These are phyloP conservation scores for sorghum (Sorghum bicolor) DNA, from an alignment of 176 grass and related monocot genomes.

Conservation along the genomic window DNA sequence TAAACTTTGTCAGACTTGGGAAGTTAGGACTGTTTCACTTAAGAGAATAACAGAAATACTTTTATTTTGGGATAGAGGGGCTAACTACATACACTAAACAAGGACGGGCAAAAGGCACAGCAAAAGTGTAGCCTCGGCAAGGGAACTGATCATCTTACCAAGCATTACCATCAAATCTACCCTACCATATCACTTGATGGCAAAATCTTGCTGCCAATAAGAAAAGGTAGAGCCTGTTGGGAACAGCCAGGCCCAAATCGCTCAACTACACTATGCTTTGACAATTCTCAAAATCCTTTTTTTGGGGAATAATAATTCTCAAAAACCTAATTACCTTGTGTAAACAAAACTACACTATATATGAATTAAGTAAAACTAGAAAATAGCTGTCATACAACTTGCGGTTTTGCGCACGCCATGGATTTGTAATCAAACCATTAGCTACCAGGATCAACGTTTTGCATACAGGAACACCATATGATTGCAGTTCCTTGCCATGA, in stretches of 20 bases:
- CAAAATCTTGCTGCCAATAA: background rate
- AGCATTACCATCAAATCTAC: background rate
- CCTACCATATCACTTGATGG: background rate
- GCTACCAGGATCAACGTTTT: background rate
- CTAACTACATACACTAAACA: background rate
- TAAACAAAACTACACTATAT: background rate
- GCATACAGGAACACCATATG: background rate
- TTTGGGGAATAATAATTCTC: no score
- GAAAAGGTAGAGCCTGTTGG: background rate
- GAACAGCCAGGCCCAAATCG: background rate
- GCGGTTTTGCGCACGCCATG: background rate
- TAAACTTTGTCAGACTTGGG: background rate
- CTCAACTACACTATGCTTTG: background rate
- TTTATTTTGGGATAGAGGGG: background rate
- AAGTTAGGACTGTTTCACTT: background rate
- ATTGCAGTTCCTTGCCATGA: background rate
- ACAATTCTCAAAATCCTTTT: no score
- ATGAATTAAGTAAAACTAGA: slow-evolving; percentile 1
- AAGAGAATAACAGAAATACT: background rate
- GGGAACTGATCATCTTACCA: background rate
- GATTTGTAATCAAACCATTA: background rate
- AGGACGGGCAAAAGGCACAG: background rate
- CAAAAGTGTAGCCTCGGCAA: background rate
- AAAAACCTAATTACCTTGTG: background rate
- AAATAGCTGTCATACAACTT: background rate